These are phyloP conservation scores for Microdochium bolleyi DNA, from an alignment of 2,329 filamentous ascomycete genomes.

Conservation along the genomic window DNA sequence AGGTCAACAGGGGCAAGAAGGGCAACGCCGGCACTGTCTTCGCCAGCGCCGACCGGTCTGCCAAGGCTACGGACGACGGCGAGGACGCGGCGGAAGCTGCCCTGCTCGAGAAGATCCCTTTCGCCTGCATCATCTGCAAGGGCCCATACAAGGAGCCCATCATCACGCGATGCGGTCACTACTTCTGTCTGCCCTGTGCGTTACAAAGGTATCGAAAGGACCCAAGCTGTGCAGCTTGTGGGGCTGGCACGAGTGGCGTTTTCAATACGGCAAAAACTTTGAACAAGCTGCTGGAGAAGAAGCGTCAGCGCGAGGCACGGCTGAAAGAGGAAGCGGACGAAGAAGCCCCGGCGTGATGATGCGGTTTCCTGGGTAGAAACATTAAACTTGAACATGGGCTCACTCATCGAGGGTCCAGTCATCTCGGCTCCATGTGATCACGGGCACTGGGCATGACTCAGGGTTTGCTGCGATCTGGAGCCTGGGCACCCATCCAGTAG, in stretches of 20 bases:
- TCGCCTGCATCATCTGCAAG: slow-evolving; percentile 82
- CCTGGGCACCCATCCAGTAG: too few relatives aligned
- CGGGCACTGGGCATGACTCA: too few relatives aligned
- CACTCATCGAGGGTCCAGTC: too few relatives aligned
- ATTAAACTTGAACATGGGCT: too few relatives aligned
- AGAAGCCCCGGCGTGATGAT: background rate
- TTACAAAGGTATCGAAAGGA: slow-evolving; percentile 80
- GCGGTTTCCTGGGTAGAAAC: background rate
- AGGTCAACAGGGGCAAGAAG: slow-evolving; percentile 64
- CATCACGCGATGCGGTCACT: slow-evolving; percentile 86
- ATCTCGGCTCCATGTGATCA: too few relatives aligned
- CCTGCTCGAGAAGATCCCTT: slow-evolving; percentile 76
- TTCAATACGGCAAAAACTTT: slow-evolving; percentile 84
- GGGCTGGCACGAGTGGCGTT: slow-evolving; percentile 75
- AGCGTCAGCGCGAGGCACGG: slow-evolving; percentile 52
- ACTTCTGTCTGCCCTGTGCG: slow-evolving; percentile 90
- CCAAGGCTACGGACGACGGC: slow-evolving; percentile 29
- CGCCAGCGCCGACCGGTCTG: slow-evolving; percentile 45
- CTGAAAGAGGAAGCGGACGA: slow-evolving; percentile 45
- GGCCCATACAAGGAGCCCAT: slow-evolving; percentile 72
- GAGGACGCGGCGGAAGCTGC: slow-evolving; percentile 55
- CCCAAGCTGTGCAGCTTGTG: slow-evolving; percentile 79
- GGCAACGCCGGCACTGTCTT: slow-evolving; percentile 52
- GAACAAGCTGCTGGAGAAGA: slow-evolving; percentile 71
- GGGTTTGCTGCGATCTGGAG: too few relatives aligned